These are phyloP conservation scores for Tetradesmus obliquus DNA, from an alignment of 139 green algal genomes.

Conservation along the genomic window DNA sequence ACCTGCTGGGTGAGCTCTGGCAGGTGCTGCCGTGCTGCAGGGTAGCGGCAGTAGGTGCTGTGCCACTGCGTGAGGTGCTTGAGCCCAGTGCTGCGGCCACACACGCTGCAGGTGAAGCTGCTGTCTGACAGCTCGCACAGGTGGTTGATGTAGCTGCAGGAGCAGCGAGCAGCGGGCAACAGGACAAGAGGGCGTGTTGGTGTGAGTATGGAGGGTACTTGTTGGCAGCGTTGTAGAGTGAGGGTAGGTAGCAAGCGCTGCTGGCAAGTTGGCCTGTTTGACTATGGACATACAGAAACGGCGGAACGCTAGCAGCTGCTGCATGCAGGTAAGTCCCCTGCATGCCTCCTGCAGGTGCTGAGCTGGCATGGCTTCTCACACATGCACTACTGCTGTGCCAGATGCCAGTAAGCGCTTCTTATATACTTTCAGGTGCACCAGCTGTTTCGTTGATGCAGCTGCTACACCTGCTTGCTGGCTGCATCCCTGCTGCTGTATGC, in stretches of 20 bases:
- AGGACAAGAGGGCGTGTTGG: neutral
- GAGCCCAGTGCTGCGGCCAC: constrained; percentile 64
- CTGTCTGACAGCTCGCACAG: constrained; percentile 64
- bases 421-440: neutral
- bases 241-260: neutral
- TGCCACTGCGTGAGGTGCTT: constrained; percentile 36
- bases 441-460: constrained; percentile 20
- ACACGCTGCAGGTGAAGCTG: constrained; percentile 80
- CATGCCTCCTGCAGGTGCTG: neutral
- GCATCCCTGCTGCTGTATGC: neutral
- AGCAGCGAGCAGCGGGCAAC: neutral
- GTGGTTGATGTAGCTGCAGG: constrained; percentile 75
- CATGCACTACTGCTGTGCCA: neutral
- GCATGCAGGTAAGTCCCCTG: neutral
- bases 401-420: neutral
- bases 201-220: neutral
- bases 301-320: neutral
- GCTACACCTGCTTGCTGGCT: constrained; percentile 49
- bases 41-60: constrained; percentile 48
- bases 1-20: constrained; percentile 66
- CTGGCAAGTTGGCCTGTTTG: neutral
- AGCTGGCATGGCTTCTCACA: neutral
- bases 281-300: neutral
- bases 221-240: neutral
- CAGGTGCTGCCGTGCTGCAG: constrained; percentile 49